Evolutionary conservation across 768 basidiomycete species (phyloP), one percentile per base, ranked within the genome.

Genomic region (Russula dissimulans): DNA sequence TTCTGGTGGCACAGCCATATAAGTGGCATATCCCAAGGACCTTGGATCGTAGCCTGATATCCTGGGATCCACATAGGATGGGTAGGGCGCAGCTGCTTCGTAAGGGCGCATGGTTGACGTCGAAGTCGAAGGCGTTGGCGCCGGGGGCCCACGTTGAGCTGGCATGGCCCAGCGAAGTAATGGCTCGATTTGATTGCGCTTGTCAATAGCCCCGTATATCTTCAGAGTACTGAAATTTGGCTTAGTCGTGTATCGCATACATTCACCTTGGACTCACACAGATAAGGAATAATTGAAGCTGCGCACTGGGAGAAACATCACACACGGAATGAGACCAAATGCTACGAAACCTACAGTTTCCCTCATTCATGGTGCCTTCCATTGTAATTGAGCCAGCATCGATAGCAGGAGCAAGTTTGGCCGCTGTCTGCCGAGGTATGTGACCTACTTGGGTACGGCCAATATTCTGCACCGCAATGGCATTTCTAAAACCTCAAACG

Each of bases 401-500:
- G 52, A 94, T 79, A 26, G 93, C 74, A 1, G 87, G 84, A 5
- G 91, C 79, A 17, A 94, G 74, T 65, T 80, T 79, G 0, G 69
- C 54, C 0, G 82, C 88, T 12, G 86, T 77, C 22, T 71, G 73
- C 38, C 80, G 78, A 2, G 89, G 85, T 26, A 94, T 69, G 71
- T 94, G 92, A 1, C 92, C 92, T 3, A 95, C 91, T 78, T 92
- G 87, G 12, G 73, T 73, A 1, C 77, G 75, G 2, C 79, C 76
- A 44, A 92, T 91, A 67, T 95, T 95, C 69, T 81, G 77, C 31
- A 94, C 91, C 74, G 89, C 82, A 29, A 91, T 85, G 2, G 88
- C 86, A 70, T 91, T 89, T 32, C 86, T 89, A 56, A 54, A 18
- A 17, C 41, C 31, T 15, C 47, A 4, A 26, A 39, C 18, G 17